Evolutionary conservation across 345 rosid genomes (phyloP).

Genomic region (Atalantia buxifolia): DNA sequence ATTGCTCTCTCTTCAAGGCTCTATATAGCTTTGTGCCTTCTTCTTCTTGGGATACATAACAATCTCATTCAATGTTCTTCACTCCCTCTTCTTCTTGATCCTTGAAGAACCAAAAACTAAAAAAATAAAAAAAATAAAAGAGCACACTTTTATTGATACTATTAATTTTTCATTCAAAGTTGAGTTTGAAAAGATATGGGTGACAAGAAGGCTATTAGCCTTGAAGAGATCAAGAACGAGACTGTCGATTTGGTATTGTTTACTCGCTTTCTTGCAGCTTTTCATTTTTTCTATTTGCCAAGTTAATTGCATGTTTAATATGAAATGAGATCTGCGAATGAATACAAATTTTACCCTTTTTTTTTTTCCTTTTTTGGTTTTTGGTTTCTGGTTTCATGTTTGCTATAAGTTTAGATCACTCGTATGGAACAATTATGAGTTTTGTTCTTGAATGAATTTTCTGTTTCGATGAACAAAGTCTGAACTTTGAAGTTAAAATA

Average conservation of each 20-base stretch:
- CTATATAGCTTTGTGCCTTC: neutral
- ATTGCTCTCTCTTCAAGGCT: neutral
- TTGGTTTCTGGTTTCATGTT: neutral
- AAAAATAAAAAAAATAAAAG: neutral
- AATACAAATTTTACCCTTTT: neutral
- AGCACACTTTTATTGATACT: too few relatives aligned
- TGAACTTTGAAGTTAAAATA: neutral
- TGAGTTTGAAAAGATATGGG: slow-evolving; percentile 14
- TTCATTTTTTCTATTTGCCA: neutral
- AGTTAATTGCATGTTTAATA: neutral
- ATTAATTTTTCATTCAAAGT: neutral
- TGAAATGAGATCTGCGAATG: neutral
- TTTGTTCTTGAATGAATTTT: neutral
- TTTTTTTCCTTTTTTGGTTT: neutral
- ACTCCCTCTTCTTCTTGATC: neutral
- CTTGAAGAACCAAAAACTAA: too few relatives aligned
- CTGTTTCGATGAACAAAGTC: neutral
- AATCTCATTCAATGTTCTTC: slow-evolving; percentile 21
- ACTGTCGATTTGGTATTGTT: slow-evolving; percentile 64
- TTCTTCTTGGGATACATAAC: slow-evolving; percentile 21
- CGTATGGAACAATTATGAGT: neutral
- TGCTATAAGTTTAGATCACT: neutral
- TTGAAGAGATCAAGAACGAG: slow-evolving; percentile 73
- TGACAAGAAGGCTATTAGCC: slow-evolving; percentile 28
- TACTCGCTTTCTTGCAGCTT: neutral